phyloP scores from a whole-genome alignment of 495 filamentous ascomycete genomes.

The Trichocladium antarcticum region DNA sequence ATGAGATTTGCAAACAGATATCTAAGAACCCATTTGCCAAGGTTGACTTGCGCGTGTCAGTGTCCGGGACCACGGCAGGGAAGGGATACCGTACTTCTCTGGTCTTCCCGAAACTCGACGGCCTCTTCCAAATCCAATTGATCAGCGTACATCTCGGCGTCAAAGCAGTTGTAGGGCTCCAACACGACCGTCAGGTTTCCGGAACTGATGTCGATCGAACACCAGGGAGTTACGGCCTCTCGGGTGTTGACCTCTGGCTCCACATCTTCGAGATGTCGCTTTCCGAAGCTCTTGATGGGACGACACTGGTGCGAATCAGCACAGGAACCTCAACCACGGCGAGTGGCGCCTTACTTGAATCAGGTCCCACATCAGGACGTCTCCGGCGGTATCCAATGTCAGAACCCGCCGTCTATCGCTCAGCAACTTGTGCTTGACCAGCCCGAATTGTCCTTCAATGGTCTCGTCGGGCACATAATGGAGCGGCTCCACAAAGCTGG shows the following conservation, averaged over 20 bases:
- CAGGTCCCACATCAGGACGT: constrained; percentile 94
- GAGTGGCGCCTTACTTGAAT: constrained; percentile 46
- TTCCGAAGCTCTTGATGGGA: constrained; percentile 78
- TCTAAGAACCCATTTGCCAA: constrained; percentile 92
- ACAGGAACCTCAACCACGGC: constrained; percentile 7
- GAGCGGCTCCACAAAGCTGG: constrained; percentile 50
- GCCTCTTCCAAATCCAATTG: constrained; percentile 62
- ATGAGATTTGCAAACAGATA: constrained; percentile 87
- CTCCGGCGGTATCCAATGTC: constrained; percentile 88
- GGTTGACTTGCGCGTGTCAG: constrained; percentile 54
- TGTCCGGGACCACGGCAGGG: constrained; percentile 7
- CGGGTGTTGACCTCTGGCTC: constrained; percentile 74
- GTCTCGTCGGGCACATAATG: constrained; percentile 70
- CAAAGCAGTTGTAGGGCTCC: constrained; percentile 93
- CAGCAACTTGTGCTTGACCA: constrained; percentile 85
- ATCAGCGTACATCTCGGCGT: constrained; percentile 94
- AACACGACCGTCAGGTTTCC: constrained; percentile 81
- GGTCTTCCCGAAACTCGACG: constrained; percentile 78
- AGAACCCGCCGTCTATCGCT: constrained; percentile 84
- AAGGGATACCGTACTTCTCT: constrained; percentile 60
- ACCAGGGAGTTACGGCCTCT: constrained; percentile 90
- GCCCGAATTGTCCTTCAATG: constrained; percentile 87
- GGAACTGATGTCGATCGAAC: constrained; percentile 83
- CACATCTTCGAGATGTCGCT: constrained; percentile 86
- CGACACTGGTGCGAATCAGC: constrained; percentile 49